A percentile compares a stretch with the other conserved stretches of the same genome.
These are phyloP conservation scores for Cryptococcus wingfieldii DNA, from an alignment of 1,284 basidiomycete genomes.

Conservation along the genomic window DNA sequence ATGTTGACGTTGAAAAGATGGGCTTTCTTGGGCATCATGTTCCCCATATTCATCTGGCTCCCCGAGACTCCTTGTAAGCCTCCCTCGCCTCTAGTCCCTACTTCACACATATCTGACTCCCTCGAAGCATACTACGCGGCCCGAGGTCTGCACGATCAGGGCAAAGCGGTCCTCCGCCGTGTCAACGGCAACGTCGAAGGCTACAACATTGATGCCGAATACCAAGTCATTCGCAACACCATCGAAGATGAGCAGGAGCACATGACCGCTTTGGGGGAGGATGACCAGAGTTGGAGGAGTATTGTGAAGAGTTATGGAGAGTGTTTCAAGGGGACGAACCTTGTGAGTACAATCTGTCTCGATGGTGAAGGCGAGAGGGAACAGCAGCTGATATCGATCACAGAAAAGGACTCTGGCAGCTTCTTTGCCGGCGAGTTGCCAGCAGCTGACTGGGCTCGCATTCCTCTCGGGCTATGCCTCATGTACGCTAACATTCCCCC, in stretches of 20 bases:
- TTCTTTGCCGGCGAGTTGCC: constrained; percentile 11
- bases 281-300: constrained; percentile 8
- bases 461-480: constrained; percentile 19
- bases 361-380: background rate
- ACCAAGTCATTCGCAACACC: constrained; percentile 18
- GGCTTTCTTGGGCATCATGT: constrained; percentile 23
- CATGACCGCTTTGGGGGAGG: constrained; percentile 5
- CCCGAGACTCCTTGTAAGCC: constrained; percentile 24
- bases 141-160: constrained; percentile 16
- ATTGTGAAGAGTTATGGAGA: constrained; percentile 12
- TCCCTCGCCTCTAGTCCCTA: background rate
- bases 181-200: constrained; percentile 18
- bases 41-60: constrained; percentile 22
- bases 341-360: background rate
- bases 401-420: constrained; percentile 17
- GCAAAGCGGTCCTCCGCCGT: constrained; percentile 9
- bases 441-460: constrained; percentile 21
- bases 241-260: constrained; percentile 15
- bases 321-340: constrained; percentile 14
- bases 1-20: constrained; percentile 5
- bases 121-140: constrained; percentile 15
- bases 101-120: background rate
- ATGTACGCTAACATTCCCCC: background rate
- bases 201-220: constrained; percentile 21
- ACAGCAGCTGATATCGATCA: background rate